Conservation (phyloP, 305 asterid genomes). For the Solanum hybrid region DNA sequence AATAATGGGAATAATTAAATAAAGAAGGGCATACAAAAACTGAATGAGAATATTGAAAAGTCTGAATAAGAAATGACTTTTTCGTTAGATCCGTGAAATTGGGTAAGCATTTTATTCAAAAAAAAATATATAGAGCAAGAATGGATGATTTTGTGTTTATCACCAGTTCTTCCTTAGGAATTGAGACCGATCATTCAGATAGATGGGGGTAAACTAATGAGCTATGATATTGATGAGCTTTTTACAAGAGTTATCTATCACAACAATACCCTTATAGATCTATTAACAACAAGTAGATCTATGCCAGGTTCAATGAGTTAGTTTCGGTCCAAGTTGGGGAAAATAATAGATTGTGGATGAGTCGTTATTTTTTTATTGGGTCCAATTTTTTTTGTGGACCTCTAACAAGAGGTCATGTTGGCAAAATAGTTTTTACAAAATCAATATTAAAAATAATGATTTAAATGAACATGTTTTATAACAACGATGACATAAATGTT, state of each 20-base stretch:
- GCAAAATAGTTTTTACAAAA: no score
- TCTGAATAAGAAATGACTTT: background rate
- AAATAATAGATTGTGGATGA: background rate
- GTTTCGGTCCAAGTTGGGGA: background rate
- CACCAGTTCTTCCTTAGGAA: background rate
- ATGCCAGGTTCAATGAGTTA: background rate
- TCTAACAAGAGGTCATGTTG: background rate
- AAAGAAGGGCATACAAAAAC: background rate
- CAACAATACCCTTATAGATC: background rate
- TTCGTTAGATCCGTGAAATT: no score
- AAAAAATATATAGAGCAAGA: background rate
- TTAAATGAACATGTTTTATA: background rate
- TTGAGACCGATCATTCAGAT: background rate
- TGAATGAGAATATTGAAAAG: background rate
- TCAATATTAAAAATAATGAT: background rate
- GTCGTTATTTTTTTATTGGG: background rate
- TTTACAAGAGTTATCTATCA: background rate
- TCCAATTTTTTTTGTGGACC: background rate
- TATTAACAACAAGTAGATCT: background rate
- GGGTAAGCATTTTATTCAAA: background rate
- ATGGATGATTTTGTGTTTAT: background rate
- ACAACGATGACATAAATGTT: background rate
- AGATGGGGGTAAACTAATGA: background rate
- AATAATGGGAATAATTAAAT: no score
- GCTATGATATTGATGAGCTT: background rate